These are phyloP conservation scores for Cladophialophora immunda DNA, from an alignment of 2,329 filamentous ascomycete genomes.

Conservation along the genomic window DNA sequence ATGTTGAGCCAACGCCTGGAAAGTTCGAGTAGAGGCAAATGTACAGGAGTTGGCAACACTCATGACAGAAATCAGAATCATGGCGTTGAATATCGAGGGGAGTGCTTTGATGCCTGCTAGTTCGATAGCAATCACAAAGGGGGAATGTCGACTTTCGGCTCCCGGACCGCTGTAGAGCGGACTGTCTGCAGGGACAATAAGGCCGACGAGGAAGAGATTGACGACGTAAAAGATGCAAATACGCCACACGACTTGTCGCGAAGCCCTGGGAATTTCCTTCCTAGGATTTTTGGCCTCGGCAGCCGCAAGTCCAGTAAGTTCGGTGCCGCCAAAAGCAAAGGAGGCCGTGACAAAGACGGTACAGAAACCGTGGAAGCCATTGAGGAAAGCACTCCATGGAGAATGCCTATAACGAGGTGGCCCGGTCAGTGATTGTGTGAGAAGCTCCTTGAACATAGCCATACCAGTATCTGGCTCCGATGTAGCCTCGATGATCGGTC, in stretches of 20 bases:
- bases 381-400: slow-evolving; percentile 64
- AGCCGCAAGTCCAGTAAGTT: slow-evolving; percentile 68
- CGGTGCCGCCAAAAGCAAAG: slow-evolving; percentile 70
- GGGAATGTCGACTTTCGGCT: slow-evolving; percentile 76
- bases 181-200: slow-evolving; percentile 70
- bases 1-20: slow-evolving; percentile 76
- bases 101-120: slow-evolving; percentile 82
- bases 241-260: slow-evolving; percentile 93
- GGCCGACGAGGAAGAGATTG: slow-evolving; percentile 79
- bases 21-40: slow-evolving; percentile 88
- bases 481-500: slow-evolving; percentile 34
- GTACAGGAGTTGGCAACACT: slow-evolving; percentile 92
- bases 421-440: not conserved
- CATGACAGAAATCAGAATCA: slow-evolving; percentile 88
- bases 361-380: slow-evolving; percentile 72
- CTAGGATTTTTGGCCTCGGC: slow-evolving; percentile 66
- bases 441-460: not conserved
- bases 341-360: slow-evolving; percentile 70
- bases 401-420: slow-evolving; percentile 1
- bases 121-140: slow-evolving; percentile 91
- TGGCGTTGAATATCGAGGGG: slow-evolving; percentile 88
- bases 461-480: slow-evolving; percentile 46
- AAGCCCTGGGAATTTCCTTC: slow-evolving; percentile 81
- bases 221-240: slow-evolving; percentile 91
- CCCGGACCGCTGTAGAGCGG: slow-evolving; percentile 66